Conservation (phyloP, 768 basidiomycete genomes). For the Antrodiella citrinella region DNA sequence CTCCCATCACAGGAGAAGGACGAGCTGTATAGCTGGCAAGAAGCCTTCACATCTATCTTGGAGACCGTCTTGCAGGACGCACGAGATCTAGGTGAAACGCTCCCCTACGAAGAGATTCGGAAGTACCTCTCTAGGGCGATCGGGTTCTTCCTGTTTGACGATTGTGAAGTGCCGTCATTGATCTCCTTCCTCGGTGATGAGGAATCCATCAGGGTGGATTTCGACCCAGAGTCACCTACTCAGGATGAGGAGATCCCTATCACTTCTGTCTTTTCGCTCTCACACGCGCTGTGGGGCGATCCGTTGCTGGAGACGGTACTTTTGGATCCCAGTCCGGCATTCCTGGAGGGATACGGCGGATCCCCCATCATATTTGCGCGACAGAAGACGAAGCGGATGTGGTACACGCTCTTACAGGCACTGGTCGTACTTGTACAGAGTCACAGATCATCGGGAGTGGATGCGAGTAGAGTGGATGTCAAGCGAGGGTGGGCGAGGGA, state of each 20-base stretch:
- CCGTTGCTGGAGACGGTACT: constrained; percentile 66
- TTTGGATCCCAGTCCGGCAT: constrained; percentile 39
- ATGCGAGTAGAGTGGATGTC: constrained; percentile 32
- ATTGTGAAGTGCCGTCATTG: constrained; percentile 63
- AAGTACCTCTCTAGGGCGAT: constrained; percentile 58
- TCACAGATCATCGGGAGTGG: constrained; percentile 23
- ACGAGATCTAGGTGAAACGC: constrained; percentile 18
- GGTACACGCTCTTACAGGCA: constrained; percentile 67
- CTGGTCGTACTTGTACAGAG: constrained; percentile 39
- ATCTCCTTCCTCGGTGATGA: constrained; percentile 56
- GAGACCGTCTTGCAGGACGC: constrained; percentile 47
- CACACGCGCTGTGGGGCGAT: constrained; percentile 67
- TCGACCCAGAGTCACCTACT: constrained; percentile 15
- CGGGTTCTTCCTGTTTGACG: constrained; percentile 68
- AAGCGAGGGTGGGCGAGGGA: constrained; percentile 21
- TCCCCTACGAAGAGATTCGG: constrained; percentile 25
- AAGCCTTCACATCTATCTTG: constrained; percentile 53
- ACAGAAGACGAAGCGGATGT: constrained; percentile 68
- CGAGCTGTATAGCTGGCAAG: constrained; percentile 62
- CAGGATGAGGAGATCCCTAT: constrained; percentile 30
- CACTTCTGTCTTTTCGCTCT: constrained; percentile 27
- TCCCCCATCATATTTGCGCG: constrained; percentile 47
- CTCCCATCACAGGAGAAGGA: constrained; percentile 29
- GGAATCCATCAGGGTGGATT: constrained; percentile 47
- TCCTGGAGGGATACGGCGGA: constrained; percentile 58